A percentile compares a stretch with the other conserved stretches of the same genome.
phyloP scores from a whole-genome alignment of 805 yeast genomes.

The Vanderwaltozyma polyspora region DNA sequence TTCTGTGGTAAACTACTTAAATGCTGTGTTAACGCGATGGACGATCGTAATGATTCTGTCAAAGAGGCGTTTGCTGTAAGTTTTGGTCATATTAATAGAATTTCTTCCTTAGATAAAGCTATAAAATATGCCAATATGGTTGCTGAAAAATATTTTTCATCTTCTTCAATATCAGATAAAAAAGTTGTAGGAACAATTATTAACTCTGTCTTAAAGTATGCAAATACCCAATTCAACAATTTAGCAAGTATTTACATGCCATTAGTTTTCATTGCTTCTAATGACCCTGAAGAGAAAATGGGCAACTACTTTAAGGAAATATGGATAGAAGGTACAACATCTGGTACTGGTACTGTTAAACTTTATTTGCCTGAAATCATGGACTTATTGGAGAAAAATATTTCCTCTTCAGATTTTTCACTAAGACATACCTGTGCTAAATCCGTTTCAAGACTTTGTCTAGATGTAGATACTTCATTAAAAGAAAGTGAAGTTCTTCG shows the following conservation, averaged over 20 bases:
- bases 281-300: conserved; percentile 44
- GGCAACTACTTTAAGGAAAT: conserved; percentile 42
- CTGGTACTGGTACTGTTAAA: conserved; percentile 58
- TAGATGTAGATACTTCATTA: conserved; percentile 29
- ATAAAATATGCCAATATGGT: conserved; percentile 44
- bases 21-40: conserved; percentile 46
- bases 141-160: conserved; percentile 46
- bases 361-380: conserved; percentile 63
- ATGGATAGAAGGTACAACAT: conserved; percentile 73
- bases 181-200: conserved; percentile 49
- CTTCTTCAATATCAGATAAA: conserved; percentile 32
- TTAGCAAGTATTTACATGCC: conserved; percentile 63
- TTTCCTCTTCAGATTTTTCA: conserved; percentile 48
- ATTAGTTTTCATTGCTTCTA: conserved; percentile 63
- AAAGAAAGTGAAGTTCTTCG: conserved; percentile 21
- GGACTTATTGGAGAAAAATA: conserved; percentile 35
- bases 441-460: conserved; percentile 49
- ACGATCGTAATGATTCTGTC: conserved; percentile 63
- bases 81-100: conserved; percentile 64
- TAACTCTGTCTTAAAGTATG: conserved; percentile 54
- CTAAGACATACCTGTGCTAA: conserved; percentile 62
- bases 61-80: conserved; percentile 68
- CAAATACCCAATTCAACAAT: conserved; percentile 54
- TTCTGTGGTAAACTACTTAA: conserved; percentile 55
- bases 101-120: conserved; percentile 42